Conservation (phyloP, 179 eudicot genomes). For the Beta corolliflora region DNA sequence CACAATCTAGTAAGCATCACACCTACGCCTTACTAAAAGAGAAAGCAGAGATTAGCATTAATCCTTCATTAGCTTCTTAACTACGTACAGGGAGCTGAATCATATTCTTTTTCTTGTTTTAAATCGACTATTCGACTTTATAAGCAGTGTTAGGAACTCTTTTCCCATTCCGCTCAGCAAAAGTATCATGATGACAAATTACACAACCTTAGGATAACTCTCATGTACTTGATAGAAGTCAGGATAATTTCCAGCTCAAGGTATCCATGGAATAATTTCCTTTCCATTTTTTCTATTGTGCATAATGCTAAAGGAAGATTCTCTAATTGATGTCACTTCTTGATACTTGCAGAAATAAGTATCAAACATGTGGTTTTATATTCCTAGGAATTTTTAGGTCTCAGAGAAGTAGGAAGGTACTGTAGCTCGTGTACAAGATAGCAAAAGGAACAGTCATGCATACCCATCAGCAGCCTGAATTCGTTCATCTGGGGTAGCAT, state of each 20-base stretch:
- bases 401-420: neutral
- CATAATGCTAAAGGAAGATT: neutral
- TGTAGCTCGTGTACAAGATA: neutral
- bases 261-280: neutral
- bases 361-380: neutral
- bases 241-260: neutral
- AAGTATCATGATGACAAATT: neutral
- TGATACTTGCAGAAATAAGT: neutral
- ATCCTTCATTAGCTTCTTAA: neutral
- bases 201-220: neutral
- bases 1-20: neutral
- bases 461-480: slow-evolving; percentile 77
- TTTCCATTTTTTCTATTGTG: neutral
- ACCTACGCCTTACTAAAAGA: neutral
- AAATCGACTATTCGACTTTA: neutral
- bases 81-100: neutral
- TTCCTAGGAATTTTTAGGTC: slow-evolving; percentile 4
- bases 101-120: neutral
- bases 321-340: neutral
- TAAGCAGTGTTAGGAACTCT: neutral
- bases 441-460: neutral
- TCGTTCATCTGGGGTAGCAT: slow-evolving; percentile 69
- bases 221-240: neutral
- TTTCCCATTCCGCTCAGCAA: neutral
- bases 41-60: neutral